Percentiles rank a stretch among this genome's conserved stretches.
Evolutionary conservation across 108 stramenopile genomes (phyloP).

Genomic region (Parietichytrium sp.): DNA sequence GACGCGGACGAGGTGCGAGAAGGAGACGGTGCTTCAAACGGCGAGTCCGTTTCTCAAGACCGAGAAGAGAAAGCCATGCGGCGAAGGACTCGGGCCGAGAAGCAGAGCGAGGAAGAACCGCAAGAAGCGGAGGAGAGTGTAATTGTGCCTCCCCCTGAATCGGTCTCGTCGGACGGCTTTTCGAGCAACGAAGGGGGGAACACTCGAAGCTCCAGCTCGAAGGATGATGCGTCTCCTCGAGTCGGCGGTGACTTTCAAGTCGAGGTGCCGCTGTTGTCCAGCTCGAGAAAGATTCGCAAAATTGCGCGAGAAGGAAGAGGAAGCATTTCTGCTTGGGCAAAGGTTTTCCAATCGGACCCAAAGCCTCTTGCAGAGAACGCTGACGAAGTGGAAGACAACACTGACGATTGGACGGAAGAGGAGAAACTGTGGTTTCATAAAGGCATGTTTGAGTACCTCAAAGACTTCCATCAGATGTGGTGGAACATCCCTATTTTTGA

Average conservation of each 20-base stretch:
- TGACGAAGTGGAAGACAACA: conserved; percentile 12
- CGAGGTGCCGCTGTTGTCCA: background rate
- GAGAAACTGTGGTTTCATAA: background rate
- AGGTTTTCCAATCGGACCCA: background rate
- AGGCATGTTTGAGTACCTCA: conserved; percentile 30
- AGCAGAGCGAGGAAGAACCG: too few species aligned
- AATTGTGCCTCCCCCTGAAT: too few species aligned
- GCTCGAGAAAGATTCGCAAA: background rate
- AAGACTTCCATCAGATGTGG: background rate
- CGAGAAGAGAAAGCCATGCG: too few species aligned
- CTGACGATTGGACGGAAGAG: conserved; percentile 5
- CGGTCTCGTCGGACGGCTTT: too few species aligned
- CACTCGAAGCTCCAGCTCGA: too few species aligned
- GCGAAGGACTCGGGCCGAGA: too few species aligned
- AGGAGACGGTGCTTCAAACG: too few species aligned
- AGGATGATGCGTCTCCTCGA: too few species aligned
- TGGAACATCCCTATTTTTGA: background rate
- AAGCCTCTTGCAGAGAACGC: background rate
- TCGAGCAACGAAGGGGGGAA: too few species aligned
- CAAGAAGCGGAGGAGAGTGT: too few species aligned
- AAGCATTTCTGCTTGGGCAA: conserved; percentile 22
- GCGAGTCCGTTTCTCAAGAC: too few species aligned
- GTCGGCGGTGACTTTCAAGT: conserved; percentile 24
- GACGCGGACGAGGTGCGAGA: too few species aligned
- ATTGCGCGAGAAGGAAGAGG: background rate